A percentile compares a stretch with the other conserved stretches of the same genome.
Conservation (phyloP, 2,329 filamentous ascomycete species). For the Claviceps pazoutovae region DNA sequence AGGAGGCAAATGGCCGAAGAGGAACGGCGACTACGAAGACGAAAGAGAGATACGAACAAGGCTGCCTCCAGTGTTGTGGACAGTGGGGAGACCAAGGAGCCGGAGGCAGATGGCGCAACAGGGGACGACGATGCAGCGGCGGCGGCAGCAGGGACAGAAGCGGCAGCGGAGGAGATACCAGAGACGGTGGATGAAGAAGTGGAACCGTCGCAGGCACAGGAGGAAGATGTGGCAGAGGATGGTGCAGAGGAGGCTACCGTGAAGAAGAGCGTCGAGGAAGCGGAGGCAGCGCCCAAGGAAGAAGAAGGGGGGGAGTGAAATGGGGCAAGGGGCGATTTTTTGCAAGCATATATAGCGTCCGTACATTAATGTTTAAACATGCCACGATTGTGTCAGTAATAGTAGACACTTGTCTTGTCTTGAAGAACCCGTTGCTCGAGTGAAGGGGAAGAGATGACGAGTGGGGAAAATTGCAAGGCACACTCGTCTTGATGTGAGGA, state of each 20-base stretch:
- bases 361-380: constrained; percentile 26
- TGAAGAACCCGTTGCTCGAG: neutral
- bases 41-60: constrained; percentile 44
- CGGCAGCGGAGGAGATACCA: constrained; percentile 3
- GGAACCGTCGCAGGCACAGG: constrained; percentile 1
- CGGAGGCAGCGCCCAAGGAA: neutral
- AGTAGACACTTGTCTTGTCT: neutral
- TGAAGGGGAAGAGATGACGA: neutral
- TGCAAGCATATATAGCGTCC: constrained; percentile 11
- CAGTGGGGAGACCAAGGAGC: constrained; percentile 13
- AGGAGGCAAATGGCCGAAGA: constrained; percentile 64
- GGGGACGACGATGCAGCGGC: constrained; percentile 2
- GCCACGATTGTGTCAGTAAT: neutral
- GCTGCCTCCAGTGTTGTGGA: constrained; percentile 23
- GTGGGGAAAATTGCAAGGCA: neutral
- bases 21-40: constrained; percentile 53
- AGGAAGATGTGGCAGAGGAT: neutral
- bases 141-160: neutral
- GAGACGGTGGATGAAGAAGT: constrained; percentile 5
- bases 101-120: constrained; percentile 10
- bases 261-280: neutral
- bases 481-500: neutral
- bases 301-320: neutral
- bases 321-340: neutral
- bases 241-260: constrained; percentile 8